Conservation (phyloP, 257 asterid species). For the Rhazya stricta region DNA sequence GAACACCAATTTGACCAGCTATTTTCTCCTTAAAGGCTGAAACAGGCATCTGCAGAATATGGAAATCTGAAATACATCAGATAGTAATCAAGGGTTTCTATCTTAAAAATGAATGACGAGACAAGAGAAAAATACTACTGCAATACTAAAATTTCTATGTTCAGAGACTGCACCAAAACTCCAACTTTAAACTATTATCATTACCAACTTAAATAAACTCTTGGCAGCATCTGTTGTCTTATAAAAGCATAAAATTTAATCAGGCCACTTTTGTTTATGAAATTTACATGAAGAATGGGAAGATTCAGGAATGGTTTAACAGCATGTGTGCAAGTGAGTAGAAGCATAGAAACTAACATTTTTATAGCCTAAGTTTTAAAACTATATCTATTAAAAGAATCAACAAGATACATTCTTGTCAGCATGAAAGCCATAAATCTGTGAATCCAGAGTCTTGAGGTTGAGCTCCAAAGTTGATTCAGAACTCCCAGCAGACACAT, state of each 20-base stretch:
- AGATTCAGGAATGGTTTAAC: not conserved
- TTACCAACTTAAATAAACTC: not conserved
- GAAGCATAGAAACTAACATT: not conserved
- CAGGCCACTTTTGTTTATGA: not conserved
- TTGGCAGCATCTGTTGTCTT: not conserved
- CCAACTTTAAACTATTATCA: not conserved
- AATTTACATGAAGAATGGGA: not conserved
- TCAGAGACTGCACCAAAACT: not conserved
- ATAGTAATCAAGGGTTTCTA: not conserved
- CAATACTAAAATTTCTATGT: not conserved
- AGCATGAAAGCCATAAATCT: constrained; percentile 46
- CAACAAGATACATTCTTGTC: constrained; percentile 51
- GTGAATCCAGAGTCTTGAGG: constrained; percentile 86
- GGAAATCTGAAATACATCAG: constrained; percentile 9
- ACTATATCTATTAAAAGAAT: not conserved
- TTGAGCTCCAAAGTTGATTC: constrained; percentile 68
- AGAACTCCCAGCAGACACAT: constrained; percentile 40
- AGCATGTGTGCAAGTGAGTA: not conserved
- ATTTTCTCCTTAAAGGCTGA: constrained; percentile 75
- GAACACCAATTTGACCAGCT: constrained; percentile 61
- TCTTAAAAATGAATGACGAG: not conserved
- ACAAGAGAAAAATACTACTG: not conserved
- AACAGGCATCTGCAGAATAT: constrained; percentile 48
- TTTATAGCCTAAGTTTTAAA: not conserved
- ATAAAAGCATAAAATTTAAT: not conserved